Evolutionary conservation across 2,329 filamentous ascomycete species (phyloP).

Genomic region (Fusarium sambucinum): DNA sequence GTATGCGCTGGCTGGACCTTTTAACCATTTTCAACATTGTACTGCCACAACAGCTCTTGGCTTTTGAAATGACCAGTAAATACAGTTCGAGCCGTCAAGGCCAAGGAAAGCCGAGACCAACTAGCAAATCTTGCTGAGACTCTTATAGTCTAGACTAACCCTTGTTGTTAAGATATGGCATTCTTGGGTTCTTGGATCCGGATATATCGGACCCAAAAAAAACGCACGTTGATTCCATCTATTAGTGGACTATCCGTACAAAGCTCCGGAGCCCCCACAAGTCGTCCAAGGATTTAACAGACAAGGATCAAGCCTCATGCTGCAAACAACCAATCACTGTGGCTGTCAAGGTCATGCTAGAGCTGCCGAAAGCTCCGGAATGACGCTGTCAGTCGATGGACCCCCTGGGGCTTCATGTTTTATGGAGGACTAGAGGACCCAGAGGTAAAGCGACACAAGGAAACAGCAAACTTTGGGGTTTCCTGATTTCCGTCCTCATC

Average conservation of each 20-base stretch:
- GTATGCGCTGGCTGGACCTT: neutral
- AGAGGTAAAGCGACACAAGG: slow-evolving; percentile 18
- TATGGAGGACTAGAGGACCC: slow-evolving; percentile 4
- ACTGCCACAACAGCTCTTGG: neutral
- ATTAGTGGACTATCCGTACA: slow-evolving; percentile 33
- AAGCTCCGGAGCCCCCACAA: slow-evolving; percentile 20
- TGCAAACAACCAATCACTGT: slow-evolving; percentile 18
- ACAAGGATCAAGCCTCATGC: slow-evolving; percentile 10
- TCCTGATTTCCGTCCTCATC: slow-evolving; percentile 9
- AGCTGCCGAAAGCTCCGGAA: slow-evolving; percentile 40
- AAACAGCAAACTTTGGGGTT: slow-evolving; percentile 20
- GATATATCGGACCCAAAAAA: slow-evolving; percentile 22
- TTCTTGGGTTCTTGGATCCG: slow-evolving; percentile 32
- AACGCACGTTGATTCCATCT: slow-evolving; percentile 16
- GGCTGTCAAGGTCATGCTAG: slow-evolving; percentile 26
- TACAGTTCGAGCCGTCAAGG: neutral
- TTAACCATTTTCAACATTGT: neutral
- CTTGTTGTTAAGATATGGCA: slow-evolving; percentile 10
- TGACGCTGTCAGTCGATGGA: slow-evolving; percentile 32
- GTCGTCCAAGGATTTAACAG: slow-evolving; percentile 17
- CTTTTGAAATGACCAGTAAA: neutral
- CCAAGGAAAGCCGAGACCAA: neutral
- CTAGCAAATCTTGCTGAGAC: neutral
- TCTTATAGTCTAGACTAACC: neutral
- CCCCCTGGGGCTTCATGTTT: slow-evolving; percentile 5